A percentile compares a stretch with the other conserved stretches of the same genome.
Evolutionary conservation across 345 rosid genomes (phyloP).

Genomic region (Arabis hirsuta): DNA sequence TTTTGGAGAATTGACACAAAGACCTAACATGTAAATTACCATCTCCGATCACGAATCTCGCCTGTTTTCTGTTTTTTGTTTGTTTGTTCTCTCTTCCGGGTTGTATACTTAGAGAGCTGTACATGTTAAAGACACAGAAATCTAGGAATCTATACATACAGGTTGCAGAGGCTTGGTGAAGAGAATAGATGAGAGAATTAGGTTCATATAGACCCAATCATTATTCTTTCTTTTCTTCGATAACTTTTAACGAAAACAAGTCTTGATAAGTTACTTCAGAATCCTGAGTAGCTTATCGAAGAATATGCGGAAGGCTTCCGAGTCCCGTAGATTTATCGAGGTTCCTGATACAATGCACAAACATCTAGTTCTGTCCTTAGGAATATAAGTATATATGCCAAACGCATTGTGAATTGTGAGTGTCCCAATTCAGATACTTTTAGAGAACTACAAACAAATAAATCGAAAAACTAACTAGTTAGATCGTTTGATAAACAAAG

Average conservation of each 20-base stretch:
- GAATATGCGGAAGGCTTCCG: constrained; percentile 52
- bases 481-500: constrained; percentile 11
- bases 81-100: constrained; percentile 3
- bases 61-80: not conserved
- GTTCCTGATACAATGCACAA: not conserved
- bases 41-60: constrained; percentile 1
- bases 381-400: not conserved
- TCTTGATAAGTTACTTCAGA: not conserved
- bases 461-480: constrained; percentile 3
- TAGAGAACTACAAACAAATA: not conserved
- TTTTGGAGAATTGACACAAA: constrained; percentile 37
- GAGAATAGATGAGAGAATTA: constrained; percentile 4
- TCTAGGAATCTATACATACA: constrained; percentile 17
- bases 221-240: not conserved
- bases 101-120: constrained; percentile 18
- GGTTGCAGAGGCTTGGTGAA: constrained; percentile 5
- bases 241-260: not conserved
- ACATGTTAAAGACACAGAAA: not conserved
- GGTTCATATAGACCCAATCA: not conserved
- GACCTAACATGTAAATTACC: constrained; percentile 29
- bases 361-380: not conserved
- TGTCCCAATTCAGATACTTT: constrained; percentile 8
- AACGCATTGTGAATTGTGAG: not conserved
- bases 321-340: constrained; percentile 42
- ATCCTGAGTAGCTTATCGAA: constrained; percentile 56